These are phyloP conservation scores for Crepidotus variabilis DNA, from an alignment of 768 basidiomycete genomes.

Conservation along the genomic window DNA sequence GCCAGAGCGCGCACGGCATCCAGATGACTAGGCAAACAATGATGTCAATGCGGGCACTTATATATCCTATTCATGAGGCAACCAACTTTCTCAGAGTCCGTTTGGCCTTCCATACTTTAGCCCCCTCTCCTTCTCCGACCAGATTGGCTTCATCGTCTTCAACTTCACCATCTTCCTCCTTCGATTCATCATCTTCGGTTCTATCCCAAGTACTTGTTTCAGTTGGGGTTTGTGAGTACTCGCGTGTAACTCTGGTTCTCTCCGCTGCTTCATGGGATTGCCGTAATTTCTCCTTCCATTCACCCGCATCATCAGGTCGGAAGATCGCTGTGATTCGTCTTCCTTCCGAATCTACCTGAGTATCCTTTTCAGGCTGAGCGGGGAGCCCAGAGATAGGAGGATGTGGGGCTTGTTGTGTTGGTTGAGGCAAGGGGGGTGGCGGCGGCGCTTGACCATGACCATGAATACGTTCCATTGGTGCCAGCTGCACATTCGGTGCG, in stretches of 20 bases:
- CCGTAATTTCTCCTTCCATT: constrained; percentile 82
- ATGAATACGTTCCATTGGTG: constrained; percentile 50
- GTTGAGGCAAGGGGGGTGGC: constrained; percentile 28
- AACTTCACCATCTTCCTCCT: constrained; percentile 67
- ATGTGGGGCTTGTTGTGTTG: constrained; percentile 29
- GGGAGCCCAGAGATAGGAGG: constrained; percentile 20
- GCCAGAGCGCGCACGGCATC: constrained; percentile 89
- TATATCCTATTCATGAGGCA: constrained; percentile 14
- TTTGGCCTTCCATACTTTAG: constrained; percentile 82
- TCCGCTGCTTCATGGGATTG: constrained; percentile 61
- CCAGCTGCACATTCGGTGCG: constrained; percentile 25
- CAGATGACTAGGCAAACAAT: constrained; percentile 64
- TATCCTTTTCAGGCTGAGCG: constrained; percentile 35
- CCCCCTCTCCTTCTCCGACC: constrained; percentile 63
- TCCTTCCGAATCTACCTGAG: constrained; percentile 44
- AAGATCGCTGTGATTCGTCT: constrained; percentile 78
- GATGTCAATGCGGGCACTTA: constrained; percentile 9
- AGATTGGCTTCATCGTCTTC: constrained; percentile 64
- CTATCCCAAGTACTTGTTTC: constrained; percentile 49
- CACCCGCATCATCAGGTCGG: constrained; percentile 78
- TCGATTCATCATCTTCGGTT: constrained; percentile 54
- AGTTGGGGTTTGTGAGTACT: constrained; percentile 26
- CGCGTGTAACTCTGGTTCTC: constrained; percentile 40
- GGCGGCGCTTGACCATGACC: constrained; percentile 36
- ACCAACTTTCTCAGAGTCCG: constrained; percentile 87